These are phyloP conservation scores for Schoenoplectus tabernaemontani DNA, from an alignment of 202 grass and related monocot species.

Conservation along the genomic window DNA sequence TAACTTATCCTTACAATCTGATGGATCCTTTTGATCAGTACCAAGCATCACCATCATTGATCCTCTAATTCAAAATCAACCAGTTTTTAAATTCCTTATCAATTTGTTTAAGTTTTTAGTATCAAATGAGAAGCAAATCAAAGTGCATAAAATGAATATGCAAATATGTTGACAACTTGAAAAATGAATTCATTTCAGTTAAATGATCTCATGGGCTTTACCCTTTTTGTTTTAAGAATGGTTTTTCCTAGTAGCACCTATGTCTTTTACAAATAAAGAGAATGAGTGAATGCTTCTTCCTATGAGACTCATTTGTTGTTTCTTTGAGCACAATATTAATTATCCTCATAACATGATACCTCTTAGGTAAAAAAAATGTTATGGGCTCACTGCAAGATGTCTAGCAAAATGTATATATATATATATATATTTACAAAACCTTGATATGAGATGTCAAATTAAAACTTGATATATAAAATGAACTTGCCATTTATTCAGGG, in stretches of 20 bases:
- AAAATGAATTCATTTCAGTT: not conserved
- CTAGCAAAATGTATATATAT: not conserved
- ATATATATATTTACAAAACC: not conserved
- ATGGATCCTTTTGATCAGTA: not conserved
- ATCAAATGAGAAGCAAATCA: not conserved
- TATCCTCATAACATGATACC: not conserved
- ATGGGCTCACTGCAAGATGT: not conserved
- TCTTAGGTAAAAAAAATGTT: not conserved
- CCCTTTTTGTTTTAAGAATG: not conserved
- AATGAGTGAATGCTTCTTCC: not conserved
- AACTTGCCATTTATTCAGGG: constrained; percentile 35
- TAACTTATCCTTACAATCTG: not conserved
- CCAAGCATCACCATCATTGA: not conserved
- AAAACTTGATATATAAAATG: not conserved
- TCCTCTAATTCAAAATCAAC: not conserved
- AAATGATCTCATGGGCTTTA: not conserved
- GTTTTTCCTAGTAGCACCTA: not conserved
- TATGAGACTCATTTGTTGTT: not conserved
- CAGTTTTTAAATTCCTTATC: not conserved
- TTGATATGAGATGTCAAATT: not conserved
- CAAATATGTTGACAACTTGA: not conserved
- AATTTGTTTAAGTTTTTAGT: not conserved
- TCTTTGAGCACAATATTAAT: not conserved
- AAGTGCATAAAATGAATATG: not conserved
- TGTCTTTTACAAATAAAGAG: not conserved